Evolutionary conservation across 306 rosid genomes (phyloP), one percentile per base, ranked within the genome.

Genomic region (Echinosophora koreensis): DNA sequence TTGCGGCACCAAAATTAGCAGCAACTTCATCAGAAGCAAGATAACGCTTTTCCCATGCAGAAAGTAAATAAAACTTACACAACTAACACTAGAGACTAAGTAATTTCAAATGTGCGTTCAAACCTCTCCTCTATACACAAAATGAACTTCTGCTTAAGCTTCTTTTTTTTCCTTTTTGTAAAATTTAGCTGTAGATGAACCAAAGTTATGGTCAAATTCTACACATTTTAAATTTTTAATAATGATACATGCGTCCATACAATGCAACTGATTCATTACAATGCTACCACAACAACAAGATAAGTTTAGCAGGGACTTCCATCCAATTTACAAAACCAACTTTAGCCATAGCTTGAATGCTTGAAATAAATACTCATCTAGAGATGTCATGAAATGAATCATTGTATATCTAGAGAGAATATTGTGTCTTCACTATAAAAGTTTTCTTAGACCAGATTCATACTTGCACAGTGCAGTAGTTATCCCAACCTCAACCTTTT

Each of bases 301-400:
- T 61, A 42, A 32, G 42, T 58, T 52, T 69, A 61, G 73, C 52
- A 14, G 3, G 32, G 76, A 74, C 34, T 35, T 41, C 57, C 57
- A 51, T 44, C 11, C 27, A 41, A 60, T 49, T 27, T 16, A 63
- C 5, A 41, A 64, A 76, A 35, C 50, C 49, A 82, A 39, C 56
- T 0, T 61, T 39, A 63, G 71, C 11, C 51, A 39, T 18, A 44
- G 66, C 16, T 68, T 2, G 1, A 28, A 22, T 15, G 32, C 7
- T 71, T 28, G 1, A 46, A 71, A 46, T 11, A 32, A 56, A 54
- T 8, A 38, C 30, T n/a, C 13, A 38, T 44, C 54, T 32, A 62
- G 78, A 70, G 55, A 76, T 15, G 39, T 38, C 71, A 4, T 61
- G 9, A 14, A 42, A 77, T 61, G 28, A 49, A 30, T 57, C 52